Evolutionary conservation across 495 filamentous ascomycete genomes (phyloP), one percentile per base, ranked within the genome.

Genomic region (Podospora tetraspora): DNA sequence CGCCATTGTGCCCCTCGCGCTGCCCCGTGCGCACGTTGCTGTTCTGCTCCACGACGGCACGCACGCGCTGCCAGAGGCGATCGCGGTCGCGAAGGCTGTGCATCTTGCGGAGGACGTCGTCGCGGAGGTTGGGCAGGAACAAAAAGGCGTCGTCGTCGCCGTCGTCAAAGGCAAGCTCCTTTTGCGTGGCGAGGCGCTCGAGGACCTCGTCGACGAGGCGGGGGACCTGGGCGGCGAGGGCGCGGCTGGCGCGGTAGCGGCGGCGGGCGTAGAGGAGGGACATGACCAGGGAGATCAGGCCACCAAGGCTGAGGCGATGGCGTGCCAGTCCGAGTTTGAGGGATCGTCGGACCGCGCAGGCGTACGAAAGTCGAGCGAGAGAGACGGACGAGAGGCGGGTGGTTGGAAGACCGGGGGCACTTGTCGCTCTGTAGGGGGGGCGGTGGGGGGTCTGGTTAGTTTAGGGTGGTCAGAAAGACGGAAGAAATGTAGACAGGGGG

Each of bases 281-380:
- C 23, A 82, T 68, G 27, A 87, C 37, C n/a, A 83, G 66, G 4
- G 89, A 60, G 57, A 86, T 79, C 79, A 95, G 72, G 84, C 87
- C 73, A 84, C 86, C 85, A 97, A 97, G 86, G 85, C 90, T 83
- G 87, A 96, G 83, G 92, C 95, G 88, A 97, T 98, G 86, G 90
- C 90, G 86, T 86, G 91, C 89, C 92, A 97, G 79, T 85, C 94
- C 87, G 88, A 91, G 90, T 84, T 91, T 87, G 86, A 96, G 81
- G 82, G 92, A 93, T 83, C 94, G 88, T 83, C 87, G 87, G 91
- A 94, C 72, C 82, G 92, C 87, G 83, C 96, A 99, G 82, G 79
- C 74, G 89, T 97, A 84, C 81, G 93, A 85, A 88, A 98, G 83
- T 74, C 89, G 85, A 85, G 92, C 88, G 89, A 95, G 89, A 82